These are phyloP conservation scores for Phytophthora tubulina DNA, from an alignment of 352 stramenopile species.

Conservation along the genomic window DNA sequence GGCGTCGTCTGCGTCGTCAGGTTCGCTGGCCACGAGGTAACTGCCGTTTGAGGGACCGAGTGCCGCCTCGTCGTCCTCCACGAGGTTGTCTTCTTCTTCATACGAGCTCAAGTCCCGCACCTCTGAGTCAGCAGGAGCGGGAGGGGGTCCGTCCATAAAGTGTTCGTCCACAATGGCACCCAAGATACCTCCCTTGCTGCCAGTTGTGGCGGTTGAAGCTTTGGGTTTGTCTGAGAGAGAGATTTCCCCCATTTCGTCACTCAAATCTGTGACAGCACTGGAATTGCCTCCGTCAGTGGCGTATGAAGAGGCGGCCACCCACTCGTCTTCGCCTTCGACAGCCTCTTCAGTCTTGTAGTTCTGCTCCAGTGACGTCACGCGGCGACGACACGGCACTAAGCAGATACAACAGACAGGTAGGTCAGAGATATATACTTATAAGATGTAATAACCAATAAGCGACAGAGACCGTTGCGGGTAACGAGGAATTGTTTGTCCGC, in stretches of 20 bases:
- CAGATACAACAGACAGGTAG: neutral
- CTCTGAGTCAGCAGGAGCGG: slow-evolving; percentile 27
- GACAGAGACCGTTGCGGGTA: slow-evolving; percentile 66
- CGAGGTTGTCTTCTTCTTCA: slow-evolving; percentile 82
- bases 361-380: slow-evolving; percentile 79
- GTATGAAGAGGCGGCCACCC: slow-evolving; percentile 90
- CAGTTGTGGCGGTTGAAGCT: neutral
- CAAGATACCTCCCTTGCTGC: slow-evolving; percentile 50
- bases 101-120: slow-evolving; percentile 72
- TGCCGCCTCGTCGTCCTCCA: slow-evolving; percentile 73
- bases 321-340: slow-evolving; percentile 91
- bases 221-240: slow-evolving; percentile 50
- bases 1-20: slow-evolving; percentile 91
- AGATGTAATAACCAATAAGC: neutral
- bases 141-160: slow-evolving; percentile 40
- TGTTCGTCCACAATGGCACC: slow-evolving; percentile 82
- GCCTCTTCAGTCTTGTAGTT: slow-evolving; percentile 77
- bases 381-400: slow-evolving; percentile 88
- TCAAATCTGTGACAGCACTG: slow-evolving; percentile 51
- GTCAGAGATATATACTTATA: neutral
- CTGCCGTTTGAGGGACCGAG: slow-evolving; percentile 36
- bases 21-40: slow-evolving; percentile 77
- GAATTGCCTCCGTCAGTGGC: slow-evolving; percentile 42
- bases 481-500: slow-evolving; percentile 91
- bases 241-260: slow-evolving; percentile 68